Evolutionary conservation across 352 stramenopile species (phyloP).

Genomic region (Plasmopara viticola): DNA sequence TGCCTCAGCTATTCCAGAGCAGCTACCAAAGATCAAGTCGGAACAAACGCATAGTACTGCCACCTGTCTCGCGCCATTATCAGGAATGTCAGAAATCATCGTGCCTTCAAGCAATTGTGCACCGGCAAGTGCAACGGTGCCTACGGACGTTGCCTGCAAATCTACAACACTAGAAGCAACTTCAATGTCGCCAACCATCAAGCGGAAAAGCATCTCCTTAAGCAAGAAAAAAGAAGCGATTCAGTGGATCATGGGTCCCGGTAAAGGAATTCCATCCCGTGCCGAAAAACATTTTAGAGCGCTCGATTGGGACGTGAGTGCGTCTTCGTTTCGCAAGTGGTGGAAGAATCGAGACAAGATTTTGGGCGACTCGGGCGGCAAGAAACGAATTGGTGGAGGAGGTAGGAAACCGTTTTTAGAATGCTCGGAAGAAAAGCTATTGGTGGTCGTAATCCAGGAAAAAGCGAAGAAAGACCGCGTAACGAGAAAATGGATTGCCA

Average conservation of each 20-base stretch:
- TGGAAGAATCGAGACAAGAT: conserved; percentile 83
- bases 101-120: neutral
- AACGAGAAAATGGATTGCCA: conserved; percentile 79
- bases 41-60: neutral
- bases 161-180: neutral
- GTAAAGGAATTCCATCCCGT: conserved; percentile 60
- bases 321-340: conserved; percentile 77
- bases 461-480: conserved; percentile 72
- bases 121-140: too few species aligned
- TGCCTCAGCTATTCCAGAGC: neutral
- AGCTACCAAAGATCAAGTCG: conserved; percentile 5
- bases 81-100: conserved; percentile 15
- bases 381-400: conserved; percentile 68
- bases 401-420: conserved; percentile 68
- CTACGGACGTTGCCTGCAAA: neutral
- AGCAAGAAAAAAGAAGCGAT: conserved; percentile 83
- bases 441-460: conserved; percentile 72
- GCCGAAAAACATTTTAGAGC: conserved; percentile 69
- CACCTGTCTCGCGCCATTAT: conserved; percentile 23
- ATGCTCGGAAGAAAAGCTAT: conserved; percentile 57
- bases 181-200: conserved; percentile 22
- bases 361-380: conserved; percentile 54
- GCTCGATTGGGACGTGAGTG: conserved; percentile 68
- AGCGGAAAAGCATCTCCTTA: conserved; percentile 69
- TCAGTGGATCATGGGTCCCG: conserved; percentile 68